Evolutionary conservation across 768 basidiomycete species (phyloP), one percentile per base, ranked within the genome.

Genomic region (Serpula lacrymans): DNA sequence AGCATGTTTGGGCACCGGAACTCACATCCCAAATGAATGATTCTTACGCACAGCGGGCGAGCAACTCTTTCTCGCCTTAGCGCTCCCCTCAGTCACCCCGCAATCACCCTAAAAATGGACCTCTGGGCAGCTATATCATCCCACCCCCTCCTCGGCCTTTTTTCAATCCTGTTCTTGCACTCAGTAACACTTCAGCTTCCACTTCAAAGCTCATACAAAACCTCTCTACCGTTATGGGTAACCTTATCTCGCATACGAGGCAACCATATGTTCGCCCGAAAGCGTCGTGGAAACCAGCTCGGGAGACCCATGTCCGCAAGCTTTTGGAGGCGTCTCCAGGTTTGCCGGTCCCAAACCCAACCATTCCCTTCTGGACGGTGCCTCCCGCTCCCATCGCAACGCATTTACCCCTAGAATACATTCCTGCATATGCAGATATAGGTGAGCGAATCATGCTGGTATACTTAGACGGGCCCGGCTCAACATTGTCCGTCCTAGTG

Each of bases 331-430:
- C n/a, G n/a, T n/a, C 64, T 27, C 78, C 80, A 1, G 77, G 75
- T 0, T 54, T 87, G 8, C 86, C 87, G 10, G 59, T 73, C 2
- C 53, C 63, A 2, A 68, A 75, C 42, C 75, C 82, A 2, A 76
- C 76, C 0, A 53, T 60, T 12, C 70, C 87, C 1, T 86, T 80
- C 52, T 89, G 86, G 86, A 72, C 71, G 6, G 52, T 69, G 7
- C 82, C 83, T 2, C 63, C 66, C 0, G 69, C 79, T 0, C 53
- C 68, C 12, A 69, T 82, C 12, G 62, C 75, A 3, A 46, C 53
- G 2, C 40, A 54, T 18, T 25, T 16, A 27, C 58, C 50, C 5
- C 46, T 46, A 25, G 52, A 53, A 2, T 45, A 32, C n/a, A 49
- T 68, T 6, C 79, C 77, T 5, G 46, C 52, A 0, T 62, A 80